Evolutionary conservation across 495 filamentous ascomycete species (phyloP), one percentile per base, ranked within the genome.

Genomic region (Penicillium malachiteum): DNA sequence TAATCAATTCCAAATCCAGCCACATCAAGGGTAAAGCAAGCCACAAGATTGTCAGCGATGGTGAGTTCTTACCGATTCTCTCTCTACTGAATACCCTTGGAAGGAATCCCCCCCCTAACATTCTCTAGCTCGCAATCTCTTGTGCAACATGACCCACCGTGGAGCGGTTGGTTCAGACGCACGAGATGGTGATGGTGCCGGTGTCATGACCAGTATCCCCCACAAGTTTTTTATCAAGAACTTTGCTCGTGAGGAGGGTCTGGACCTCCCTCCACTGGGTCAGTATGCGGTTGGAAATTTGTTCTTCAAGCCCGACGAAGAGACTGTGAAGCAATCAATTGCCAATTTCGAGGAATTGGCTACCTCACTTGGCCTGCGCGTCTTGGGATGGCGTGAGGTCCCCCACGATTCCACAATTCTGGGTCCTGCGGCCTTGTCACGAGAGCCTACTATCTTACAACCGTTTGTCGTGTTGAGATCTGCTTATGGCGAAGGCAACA

Each of bases 71-170:
- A 9, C 34, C 34, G 9, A 26, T 59, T 58, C 13, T 42, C 9
- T 11, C 11, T 7, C 18, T 52, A 18, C 10, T 39, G 4, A 26
- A 26, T 26, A 26, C 1, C 4, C 4, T 26, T 1, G 1, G 21
- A 4, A 26, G 21, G 1, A 4, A 26, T 26, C 4, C 4, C 21
- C 21, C 40, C n/a, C 37, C 40, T 9, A 50, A 54, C 26, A 48
- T n/a, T 11, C 17, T 31, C 26, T 64, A 95, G 91, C 94, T 49
- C 88, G 90, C 57, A 93, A 91, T 70, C 81, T 99, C 41, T 85
- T 99, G 53, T 99, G 95, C 78, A 99, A 99, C 81, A 99, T 99
- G 94, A 97, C 94, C 82, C 94, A 99, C 78, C 87, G 94, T 69
- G 94, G 94, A 77, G 94, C 94, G 52, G 94, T 99, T 64, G 94